These are phyloP conservation scores for Lumnitzera racemosa DNA, from an alignment of 345 rosid genomes.

Conservation along the genomic window DNA sequence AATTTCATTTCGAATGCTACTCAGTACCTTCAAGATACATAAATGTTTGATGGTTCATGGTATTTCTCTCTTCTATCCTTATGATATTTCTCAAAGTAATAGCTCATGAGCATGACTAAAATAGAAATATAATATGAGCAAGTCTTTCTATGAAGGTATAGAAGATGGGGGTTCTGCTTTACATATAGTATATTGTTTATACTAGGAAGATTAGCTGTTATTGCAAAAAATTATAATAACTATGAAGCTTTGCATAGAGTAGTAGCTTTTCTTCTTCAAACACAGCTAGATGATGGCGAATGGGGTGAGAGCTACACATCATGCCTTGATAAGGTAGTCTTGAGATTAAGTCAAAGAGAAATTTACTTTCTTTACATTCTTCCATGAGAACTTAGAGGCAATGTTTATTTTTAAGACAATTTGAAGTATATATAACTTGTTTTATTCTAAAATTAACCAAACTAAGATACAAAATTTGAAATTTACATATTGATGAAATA, in stretches of 20 bases:
- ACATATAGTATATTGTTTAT: constrained; percentile 44
- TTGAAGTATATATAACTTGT: no score
- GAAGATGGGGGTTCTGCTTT: constrained; percentile 38
- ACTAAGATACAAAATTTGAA: not conserved
- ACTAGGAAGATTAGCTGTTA: constrained; percentile 28
- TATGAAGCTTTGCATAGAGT: constrained; percentile 23
- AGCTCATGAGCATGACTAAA: not conserved
- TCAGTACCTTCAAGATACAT: constrained; percentile 24
- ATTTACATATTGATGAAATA: not conserved
- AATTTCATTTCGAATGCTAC: constrained; percentile 22
- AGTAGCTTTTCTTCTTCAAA: not conserved
- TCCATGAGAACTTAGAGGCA: no score
- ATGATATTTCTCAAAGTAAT: not conserved
- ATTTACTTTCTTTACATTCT: no score
- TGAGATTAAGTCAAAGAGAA: no score
- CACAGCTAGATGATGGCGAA: no score
- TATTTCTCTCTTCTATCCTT: not conserved
- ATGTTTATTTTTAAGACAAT: no score
- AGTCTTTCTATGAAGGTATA: constrained; percentile 18
- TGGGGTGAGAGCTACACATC: no score
- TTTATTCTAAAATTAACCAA: no score
- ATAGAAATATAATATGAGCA: not conserved
- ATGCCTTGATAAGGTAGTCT: no score
- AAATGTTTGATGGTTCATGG: constrained; percentile 42
- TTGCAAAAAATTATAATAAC: constrained; percentile 30